Evolutionary conservation across 2,329 filamentous ascomycete genomes (phyloP).

Genomic region (Aureobasidium sp.): DNA sequence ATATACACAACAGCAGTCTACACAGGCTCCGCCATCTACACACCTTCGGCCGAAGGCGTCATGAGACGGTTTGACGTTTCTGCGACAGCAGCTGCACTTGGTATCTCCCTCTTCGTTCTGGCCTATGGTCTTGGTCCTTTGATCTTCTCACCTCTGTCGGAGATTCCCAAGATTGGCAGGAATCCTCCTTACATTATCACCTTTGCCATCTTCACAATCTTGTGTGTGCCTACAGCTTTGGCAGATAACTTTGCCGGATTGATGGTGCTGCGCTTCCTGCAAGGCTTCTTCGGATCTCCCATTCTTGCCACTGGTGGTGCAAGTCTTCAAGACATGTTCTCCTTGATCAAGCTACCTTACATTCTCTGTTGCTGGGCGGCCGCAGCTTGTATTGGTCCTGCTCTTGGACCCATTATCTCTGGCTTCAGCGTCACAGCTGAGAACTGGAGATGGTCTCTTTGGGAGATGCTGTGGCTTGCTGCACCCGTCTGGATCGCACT

Average conservation of each 20-base stretch:
- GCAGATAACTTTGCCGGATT: constrained; percentile 54
- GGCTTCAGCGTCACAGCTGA: constrained; percentile 54
- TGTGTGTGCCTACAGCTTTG: constrained; percentile 58
- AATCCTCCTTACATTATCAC: constrained; percentile 62
- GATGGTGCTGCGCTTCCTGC: constrained; percentile 55
- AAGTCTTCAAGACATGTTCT: constrained; percentile 52
- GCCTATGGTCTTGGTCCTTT: constrained; percentile 52
- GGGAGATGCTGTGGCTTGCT: constrained; percentile 57
- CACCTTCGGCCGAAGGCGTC: constrained; percentile 39
- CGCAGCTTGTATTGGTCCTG: constrained; percentile 43
- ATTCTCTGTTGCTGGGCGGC: constrained; percentile 55
- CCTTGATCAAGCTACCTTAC: constrained; percentile 50
- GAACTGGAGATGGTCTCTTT: constrained; percentile 58
- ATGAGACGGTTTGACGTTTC: constrained; percentile 48
- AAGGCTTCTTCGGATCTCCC: constrained; percentile 60
- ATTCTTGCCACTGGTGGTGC: constrained; percentile 54
- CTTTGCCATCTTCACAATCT: constrained; percentile 61
- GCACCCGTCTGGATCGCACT: constrained; percentile 54
- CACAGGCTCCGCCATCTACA: constrained; percentile 43
- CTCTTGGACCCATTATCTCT: constrained; percentile 54
- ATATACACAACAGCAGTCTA: constrained; percentile 35
- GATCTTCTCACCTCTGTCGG: constrained; percentile 58
- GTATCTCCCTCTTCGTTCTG: constrained; percentile 56
- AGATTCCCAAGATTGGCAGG: constrained; percentile 60
- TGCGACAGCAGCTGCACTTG: constrained; percentile 47